Base-by-base conservation (phyloP, 305 asterid species). In the Fraxinus platypoda region DNA sequence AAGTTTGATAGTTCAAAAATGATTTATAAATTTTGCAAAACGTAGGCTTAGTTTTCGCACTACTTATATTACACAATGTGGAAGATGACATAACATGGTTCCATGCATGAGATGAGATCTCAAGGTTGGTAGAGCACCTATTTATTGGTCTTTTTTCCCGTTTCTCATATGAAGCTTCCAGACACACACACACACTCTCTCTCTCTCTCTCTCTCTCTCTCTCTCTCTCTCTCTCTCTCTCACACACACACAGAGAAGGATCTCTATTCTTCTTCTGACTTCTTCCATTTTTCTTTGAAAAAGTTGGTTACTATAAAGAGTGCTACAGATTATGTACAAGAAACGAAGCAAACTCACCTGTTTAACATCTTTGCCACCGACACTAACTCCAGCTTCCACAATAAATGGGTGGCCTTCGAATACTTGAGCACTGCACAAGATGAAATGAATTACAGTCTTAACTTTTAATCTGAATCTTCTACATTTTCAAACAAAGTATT, bases 351-450 rank as follows among this genome's bases (percentile, higher is more conserved):
- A 71, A 87, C 95, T 92, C 86, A 94, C 98, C 49, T 92, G 97
- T 86, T 94, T 94, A 80, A 94, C 98, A 84, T 94, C 95, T 88
- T 93, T 94, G 81, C 98, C 98, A 43, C 98, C 97, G 85, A 94
- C 81, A 89, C 98, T 94, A 76, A 94, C 94, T 77, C 98, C 98
- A 81, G 98, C 96, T 91, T 94, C 98, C 84, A 94, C 98, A 54
- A 94, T 85, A 87, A 94, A 94, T 52, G 98, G 98, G 83, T 94
- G 98, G 84, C 98, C 98, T 88, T 94, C 98, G 80, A 94, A 94
- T 87, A 94, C 98, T 87, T 94, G 98, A 82, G 97, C 94, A 74
- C 98, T 94, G 91, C 85, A 83, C 76, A 87, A 77, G 78, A 75
- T 54, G 82, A 83, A 86, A 88, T 70, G 43, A 79, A 77, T 31